These are phyloP conservation scores for Adenanthera pavonina DNA, from an alignment of 306 rosid genomes.

Conservation along the genomic window DNA sequence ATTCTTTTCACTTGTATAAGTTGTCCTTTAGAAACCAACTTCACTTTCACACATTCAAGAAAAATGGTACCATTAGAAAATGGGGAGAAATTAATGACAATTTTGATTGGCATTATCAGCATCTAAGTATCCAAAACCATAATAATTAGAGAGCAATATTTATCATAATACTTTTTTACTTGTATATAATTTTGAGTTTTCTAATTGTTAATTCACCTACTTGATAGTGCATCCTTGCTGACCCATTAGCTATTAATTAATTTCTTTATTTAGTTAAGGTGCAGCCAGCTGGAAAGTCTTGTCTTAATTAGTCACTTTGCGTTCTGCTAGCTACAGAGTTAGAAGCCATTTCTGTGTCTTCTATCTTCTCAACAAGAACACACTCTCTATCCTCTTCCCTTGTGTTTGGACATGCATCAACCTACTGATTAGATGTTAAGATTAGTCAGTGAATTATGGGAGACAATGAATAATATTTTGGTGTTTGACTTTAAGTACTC, in stretches of 20 bases:
- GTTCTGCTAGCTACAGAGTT: background rate
- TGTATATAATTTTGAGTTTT: background rate
- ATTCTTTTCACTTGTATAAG: background rate
- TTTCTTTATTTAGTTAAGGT: background rate
- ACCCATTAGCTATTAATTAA: background rate
- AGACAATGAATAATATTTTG: slow-evolving; percentile 45
- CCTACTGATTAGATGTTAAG: slow-evolving; percentile 47
- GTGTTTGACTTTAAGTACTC: slow-evolving; percentile 46
- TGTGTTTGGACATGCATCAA: slow-evolving; percentile 37
- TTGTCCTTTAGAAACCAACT: too few relatives aligned
- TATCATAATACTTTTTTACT: background rate
- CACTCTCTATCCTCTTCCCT: slow-evolving; percentile 34
- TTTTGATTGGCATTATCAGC: too few relatives aligned
- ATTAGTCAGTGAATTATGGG: slow-evolving; percentile 38
- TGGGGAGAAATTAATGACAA: too few relatives aligned
- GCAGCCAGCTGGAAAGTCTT: background rate
- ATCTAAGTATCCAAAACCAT: too few relatives aligned
- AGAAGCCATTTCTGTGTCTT: slow-evolving; percentile 31
- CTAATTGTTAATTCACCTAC: background rate
- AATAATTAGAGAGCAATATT: too few relatives aligned
- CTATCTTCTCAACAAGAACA: slow-evolving; percentile 18
- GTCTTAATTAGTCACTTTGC: background rate
- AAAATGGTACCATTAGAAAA: too few relatives aligned
- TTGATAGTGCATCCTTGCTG: background rate
- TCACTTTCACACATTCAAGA: too few relatives aligned